These are phyloP conservation scores for Plasmodium falciparum DNA, from an alignment of 169 alveolate species.

Conservation along the genomic window DNA sequence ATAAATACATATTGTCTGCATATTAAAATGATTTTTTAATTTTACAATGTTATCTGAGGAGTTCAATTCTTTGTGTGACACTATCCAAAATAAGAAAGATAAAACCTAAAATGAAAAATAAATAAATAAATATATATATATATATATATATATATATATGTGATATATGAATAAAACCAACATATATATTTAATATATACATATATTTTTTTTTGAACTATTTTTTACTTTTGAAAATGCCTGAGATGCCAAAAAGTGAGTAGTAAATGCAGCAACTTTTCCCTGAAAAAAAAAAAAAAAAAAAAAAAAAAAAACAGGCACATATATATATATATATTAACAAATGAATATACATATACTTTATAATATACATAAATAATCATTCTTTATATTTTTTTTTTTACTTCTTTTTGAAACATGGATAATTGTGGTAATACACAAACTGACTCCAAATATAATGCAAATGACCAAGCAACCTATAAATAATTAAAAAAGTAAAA, in stretches of 20 bases:
- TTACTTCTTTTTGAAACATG: conserved; percentile 92
- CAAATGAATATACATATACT: background rate
- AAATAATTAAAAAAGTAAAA: background rate
- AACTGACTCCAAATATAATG: conserved; percentile 93
- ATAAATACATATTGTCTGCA: conserved; percentile 2
- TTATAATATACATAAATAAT: background rate
- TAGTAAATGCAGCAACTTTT: conserved; percentile 91
- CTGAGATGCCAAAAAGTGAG: conserved; percentile 96
- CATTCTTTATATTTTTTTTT: conserved; percentile 30
- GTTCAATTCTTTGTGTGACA: conserved; percentile 91
- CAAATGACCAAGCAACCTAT: conserved; percentile 92
- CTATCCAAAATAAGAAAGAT: conserved; percentile 94
- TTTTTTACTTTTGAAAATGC: conserved; percentile 86
- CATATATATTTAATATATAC: no score
- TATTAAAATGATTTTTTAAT: background rate
- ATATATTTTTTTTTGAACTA: background rate
- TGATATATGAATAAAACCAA: background rate
- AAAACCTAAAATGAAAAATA: conserved; percentile 76
- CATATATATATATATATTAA: background rate
- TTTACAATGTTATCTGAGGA: conserved; percentile 82
- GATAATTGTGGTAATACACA: conserved; percentile 93
- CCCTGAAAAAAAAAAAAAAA: conserved; percentile 79
- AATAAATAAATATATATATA: background rate
- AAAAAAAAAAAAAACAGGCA: background rate
- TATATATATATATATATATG: background rate